phyloP scores from a whole-genome alignment of 441 rosid genomes.

The Pelargonium myrrhifolium region DNA sequence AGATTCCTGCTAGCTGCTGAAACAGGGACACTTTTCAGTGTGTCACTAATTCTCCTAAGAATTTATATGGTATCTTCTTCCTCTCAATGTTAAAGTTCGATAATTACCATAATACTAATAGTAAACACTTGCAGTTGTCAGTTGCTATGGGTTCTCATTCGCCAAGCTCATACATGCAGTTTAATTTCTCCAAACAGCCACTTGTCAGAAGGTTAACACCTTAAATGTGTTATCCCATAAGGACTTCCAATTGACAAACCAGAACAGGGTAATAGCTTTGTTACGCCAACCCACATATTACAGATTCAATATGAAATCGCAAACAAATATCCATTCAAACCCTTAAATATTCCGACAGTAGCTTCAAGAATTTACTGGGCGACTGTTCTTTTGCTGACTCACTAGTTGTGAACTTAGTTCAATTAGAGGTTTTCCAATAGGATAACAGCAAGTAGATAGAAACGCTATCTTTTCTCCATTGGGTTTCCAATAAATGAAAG shows the following conservation, averaged over 20 bases:
- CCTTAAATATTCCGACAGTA: neutral
- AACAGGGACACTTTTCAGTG: constrained; percentile 79
- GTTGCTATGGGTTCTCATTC: neutral
- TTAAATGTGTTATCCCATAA: neutral
- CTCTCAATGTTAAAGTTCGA: neutral
- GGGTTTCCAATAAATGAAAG: neutral
- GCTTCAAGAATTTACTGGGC: neutral
- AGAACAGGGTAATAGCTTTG: neutral
- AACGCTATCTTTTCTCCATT: neutral
- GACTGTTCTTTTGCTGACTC: neutral
- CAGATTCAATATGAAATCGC: neutral
- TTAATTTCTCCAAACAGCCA: neutral
- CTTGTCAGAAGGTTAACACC: too few relatives aligned
- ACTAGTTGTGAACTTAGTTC: neutral
- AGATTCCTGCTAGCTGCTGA: constrained; percentile 84
- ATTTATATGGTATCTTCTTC: constrained; percentile 53
- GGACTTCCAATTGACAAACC: too few relatives aligned
- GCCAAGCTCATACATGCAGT: neutral
- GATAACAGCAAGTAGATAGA: neutral
- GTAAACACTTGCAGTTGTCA: neutral
- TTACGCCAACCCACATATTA: neutral
- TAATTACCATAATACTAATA: neutral
- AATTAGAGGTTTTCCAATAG: neutral
- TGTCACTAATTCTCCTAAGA: constrained; percentile 63
- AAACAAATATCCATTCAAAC: neutral